Percentiles rank a stretch among this genome's conserved stretches.
Conservation (phyloP, 2,329 filamentous ascomycete species). For the Iodosphaeria phyllophila region DNA sequence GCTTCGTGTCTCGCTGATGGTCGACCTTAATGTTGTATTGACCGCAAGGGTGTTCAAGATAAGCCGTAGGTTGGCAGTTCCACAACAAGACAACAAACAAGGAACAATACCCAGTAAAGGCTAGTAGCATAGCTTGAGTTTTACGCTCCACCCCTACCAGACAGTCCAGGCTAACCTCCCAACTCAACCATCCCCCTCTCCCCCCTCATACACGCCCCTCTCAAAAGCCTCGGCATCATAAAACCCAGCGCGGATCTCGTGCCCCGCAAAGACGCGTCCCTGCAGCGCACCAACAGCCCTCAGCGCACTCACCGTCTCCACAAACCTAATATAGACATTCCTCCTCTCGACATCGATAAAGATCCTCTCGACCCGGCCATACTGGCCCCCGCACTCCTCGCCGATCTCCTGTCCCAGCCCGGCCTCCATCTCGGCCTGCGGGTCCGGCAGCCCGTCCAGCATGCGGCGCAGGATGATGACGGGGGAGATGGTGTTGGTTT, state of each 20-base stretch:
- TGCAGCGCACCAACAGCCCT: constrained; percentile 80
- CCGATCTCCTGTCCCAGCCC: constrained; percentile 85
- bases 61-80: too few relatives aligned
- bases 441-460: constrained; percentile 62
- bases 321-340: constrained; percentile 87
- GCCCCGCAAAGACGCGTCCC: constrained; percentile 75
- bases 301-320: constrained; percentile 64
- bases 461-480: constrained; percentile 73
- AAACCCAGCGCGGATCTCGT: constrained; percentile 64
- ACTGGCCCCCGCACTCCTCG: constrained; percentile 79
- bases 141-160: too few relatives aligned
- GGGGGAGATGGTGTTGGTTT: constrained; percentile 57
- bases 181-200: too few relatives aligned
- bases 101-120: too few relatives aligned
- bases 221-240: constrained; percentile 76
- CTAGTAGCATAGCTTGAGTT: too few relatives aligned
- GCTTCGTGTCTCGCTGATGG: too few relatives aligned
- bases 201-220: constrained; percentile 31
- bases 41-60: too few relatives aligned
- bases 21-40: too few relatives aligned
- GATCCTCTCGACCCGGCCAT: constrained; percentile 66
- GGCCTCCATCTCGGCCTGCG: constrained; percentile 58
- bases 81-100: too few relatives aligned
- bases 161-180: too few relatives aligned
- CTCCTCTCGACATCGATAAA: constrained; percentile 47